Conservation (phyloP, 306 rosid species). For the Cucurbita ficifolia region DNA sequence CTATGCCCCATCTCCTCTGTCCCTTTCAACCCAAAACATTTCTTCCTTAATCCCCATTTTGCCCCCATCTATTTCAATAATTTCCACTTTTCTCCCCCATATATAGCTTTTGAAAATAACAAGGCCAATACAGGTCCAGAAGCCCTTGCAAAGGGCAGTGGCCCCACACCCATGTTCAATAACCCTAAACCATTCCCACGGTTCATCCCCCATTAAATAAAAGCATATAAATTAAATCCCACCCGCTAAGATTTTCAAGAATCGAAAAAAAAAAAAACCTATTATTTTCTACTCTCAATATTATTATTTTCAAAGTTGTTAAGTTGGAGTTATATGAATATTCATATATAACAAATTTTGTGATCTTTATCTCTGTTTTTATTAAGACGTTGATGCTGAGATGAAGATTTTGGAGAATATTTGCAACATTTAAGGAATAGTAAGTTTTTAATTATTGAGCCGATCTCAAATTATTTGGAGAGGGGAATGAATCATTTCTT, state of each 20-base stretch:
- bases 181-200: neutral
- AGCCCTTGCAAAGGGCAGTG: neutral
- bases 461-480: too few relatives aligned
- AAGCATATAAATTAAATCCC: constrained; percentile 24
- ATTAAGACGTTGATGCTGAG: constrained; percentile 18
- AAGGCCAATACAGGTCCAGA: neutral
- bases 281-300: neutral
- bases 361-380: constrained; percentile 16
- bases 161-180: neutral
- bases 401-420: constrained; percentile 33
- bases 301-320: neutral
- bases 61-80: neutral
- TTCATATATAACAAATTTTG: neutral
- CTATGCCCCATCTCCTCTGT: constrained; percentile 22
- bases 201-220: constrained; percentile 16
- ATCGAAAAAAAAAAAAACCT: neutral
- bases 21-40: neutral
- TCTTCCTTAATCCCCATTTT: neutral
- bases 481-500: too few relatives aligned
- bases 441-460: neutral
- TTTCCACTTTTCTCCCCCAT: neutral
- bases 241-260: constrained; percentile 18
- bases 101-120: neutral
- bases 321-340: neutral
- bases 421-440: constrained; percentile 15